A percentile compares a stretch with the other conserved stretches of the same genome.
These are phyloP conservation scores for Gamarada debralockiae DNA, from an alignment of 495 filamentous ascomycete species.

Conservation along the genomic window DNA sequence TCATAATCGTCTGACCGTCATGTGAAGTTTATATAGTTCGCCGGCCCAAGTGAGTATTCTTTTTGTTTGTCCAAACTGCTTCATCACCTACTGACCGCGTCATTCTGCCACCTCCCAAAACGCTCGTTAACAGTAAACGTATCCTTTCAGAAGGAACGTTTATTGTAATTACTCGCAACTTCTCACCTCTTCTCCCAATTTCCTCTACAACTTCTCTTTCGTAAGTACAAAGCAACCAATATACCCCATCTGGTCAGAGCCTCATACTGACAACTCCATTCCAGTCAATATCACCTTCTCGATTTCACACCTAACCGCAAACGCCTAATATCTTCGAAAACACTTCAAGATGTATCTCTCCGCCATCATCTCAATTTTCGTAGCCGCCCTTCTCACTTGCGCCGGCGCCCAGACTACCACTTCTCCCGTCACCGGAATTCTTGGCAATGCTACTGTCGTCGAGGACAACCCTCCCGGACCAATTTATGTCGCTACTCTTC, in stretches of 20 bases:
- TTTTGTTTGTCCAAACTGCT: too few species aligned
- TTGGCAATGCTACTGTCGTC: conserved; percentile 52
- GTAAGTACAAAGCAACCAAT: background rate
- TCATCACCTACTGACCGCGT: too few species aligned
- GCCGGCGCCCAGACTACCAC: conserved; percentile 36
- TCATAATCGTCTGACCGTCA: too few species aligned
- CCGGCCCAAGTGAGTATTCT: too few species aligned
- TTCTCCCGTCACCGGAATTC: conserved; percentile 32
- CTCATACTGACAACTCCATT: background rate
- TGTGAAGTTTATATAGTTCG: too few species aligned
- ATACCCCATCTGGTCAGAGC: too few species aligned
- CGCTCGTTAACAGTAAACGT: too few species aligned
- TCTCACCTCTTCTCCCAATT: too few species aligned
- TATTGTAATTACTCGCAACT: too few species aligned
- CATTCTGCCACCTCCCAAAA: too few species aligned
- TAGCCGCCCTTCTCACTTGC: conserved; percentile 32
- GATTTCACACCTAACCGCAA: conserved; percentile 3
- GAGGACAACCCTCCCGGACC: conserved; percentile 60
- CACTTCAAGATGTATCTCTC: conserved; percentile 38
- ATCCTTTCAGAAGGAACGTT: too few species aligned
- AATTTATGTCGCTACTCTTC: conserved; percentile 57
- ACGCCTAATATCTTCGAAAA: background rate
- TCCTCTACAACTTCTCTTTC: too few species aligned
- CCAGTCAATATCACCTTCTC: background rate
- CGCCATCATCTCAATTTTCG: conserved; percentile 35